Base-by-base conservation (phyloP, 1,284 basidiomycete species). In the Albatrellus sp. region DNA sequence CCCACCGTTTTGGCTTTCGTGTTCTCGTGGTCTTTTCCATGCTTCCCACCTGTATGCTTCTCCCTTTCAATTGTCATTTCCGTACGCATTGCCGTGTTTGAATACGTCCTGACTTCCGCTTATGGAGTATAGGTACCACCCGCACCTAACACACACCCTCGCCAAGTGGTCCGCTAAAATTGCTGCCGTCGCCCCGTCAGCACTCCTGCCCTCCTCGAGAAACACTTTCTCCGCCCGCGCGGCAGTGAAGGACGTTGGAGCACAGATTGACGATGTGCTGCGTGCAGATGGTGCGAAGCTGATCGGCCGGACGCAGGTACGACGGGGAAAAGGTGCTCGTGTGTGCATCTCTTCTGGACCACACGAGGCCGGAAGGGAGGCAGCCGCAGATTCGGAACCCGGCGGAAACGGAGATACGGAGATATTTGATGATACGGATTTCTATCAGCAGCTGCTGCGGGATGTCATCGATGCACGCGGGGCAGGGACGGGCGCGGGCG, bases 111-210 rank as follows among this genome's bases (percentile, higher is more conserved):
- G 5, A 33, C 8, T 3, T 13, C 13, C 50, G 49, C 10, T 35
- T 35, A 9, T 35, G 34, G 34, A 3, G 12, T 12, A 16, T 43
- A 82, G 78, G 33, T 75, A 75, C 44, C 87, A 90, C 55, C 70
- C 77, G 1, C 67, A 80, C 52, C 67, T 88, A 12, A 60, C 90
- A 34, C 76, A 79, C 46, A 90, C 87, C 1, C 70, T 97, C 14
- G 66, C 72, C 40, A 96, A 96, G 64, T 97, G 92, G 92, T 91
- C 87, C 6, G 72, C 82, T 31, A 97, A 96, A 65, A 86, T 96
- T 39, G 87, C 92, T 56, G 86, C 90, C 0, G 90, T 93, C 5
- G 77, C 89, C 0, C 80, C 85, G 6, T 77, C 77, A 2, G 75
- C 75, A 31, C 70, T 96, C 39, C 65, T 87, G 12, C 78, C 79